phyloP scores from a whole-genome alignment of 345 rosid genomes.

The Salix arbutifolia region DNA sequence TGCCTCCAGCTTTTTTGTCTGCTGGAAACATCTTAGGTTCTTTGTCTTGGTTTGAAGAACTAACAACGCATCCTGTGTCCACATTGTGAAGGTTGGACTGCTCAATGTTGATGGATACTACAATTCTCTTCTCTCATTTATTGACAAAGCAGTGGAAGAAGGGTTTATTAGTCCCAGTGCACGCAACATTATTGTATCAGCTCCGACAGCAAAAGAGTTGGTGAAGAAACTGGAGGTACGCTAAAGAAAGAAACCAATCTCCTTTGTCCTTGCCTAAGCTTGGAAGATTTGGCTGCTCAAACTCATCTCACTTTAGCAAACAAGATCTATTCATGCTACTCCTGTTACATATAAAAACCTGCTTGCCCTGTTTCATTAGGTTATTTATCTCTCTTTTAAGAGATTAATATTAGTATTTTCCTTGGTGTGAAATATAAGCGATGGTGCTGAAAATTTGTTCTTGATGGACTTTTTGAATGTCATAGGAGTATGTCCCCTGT shows the following conservation, averaged over 20 bases:
- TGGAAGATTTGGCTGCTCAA: background rate
- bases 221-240: constrained; percentile 85
- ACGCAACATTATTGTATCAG: constrained; percentile 81
- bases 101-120: constrained; percentile 98
- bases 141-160: constrained; percentile 97
- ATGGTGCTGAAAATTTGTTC: constrained; percentile 1
- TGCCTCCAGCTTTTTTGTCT: background rate
- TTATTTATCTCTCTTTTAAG: background rate
- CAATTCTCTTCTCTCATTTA: constrained; percentile 87
- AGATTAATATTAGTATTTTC: background rate
- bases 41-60: constrained; percentile 1
- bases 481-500: constrained; percentile 82
- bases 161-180: constrained; percentile 84
- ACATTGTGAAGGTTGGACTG: constrained; percentile 75
- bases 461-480: background rate
- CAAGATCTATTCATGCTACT: background rate
- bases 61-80: constrained; percentile 8
- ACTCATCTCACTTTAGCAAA: background rate
- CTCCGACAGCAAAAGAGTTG: constrained; percentile 80
- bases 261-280: background rate
- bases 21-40: background rate
- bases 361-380: background rate
- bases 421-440: background rate
- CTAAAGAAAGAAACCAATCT: background rate
- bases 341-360: background rate